Conservation (phyloP, 139 green algal species). For the Edaphochlamys debaryana region DNA sequence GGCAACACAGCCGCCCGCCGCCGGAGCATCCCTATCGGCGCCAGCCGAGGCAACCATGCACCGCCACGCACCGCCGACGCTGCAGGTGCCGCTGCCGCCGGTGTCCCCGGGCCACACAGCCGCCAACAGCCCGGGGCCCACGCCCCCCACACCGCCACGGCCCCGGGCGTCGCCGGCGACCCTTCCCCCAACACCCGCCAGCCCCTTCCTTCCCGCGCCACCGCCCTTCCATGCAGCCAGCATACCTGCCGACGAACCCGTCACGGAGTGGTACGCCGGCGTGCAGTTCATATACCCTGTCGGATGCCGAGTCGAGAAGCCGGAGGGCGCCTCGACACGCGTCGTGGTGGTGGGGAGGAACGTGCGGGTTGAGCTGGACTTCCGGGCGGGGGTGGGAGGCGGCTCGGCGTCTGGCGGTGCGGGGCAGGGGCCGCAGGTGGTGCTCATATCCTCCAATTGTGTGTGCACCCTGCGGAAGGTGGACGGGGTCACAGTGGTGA, state of each 20-base stretch:
- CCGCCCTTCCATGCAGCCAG: neutral
- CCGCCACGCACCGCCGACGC: no score
- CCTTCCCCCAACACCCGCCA: no score
- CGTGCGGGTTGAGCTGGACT: neutral
- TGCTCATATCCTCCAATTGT: slow-evolving; percentile 12
- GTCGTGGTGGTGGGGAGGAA: neutral
- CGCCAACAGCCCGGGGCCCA: no score
- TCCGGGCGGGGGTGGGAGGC: neutral
- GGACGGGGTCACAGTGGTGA: neutral
- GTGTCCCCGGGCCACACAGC: no score
- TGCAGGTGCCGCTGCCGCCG: no score
- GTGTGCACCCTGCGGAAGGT: neutral
- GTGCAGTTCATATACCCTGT: neutral
- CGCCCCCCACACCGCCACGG: no score
- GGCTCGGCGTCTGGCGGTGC: neutral
- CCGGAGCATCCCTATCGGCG: neutral
- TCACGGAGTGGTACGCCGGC: neutral
- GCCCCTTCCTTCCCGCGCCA: no score
- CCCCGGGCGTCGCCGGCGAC: no score
- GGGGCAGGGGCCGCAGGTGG: neutral
- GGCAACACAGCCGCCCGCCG: neutral
- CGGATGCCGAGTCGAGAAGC: neutral
- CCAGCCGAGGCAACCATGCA: no score
- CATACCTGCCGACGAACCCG: no score
- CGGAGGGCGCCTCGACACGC: neutral